These are phyloP conservation scores for Leucocoprinus birnbaumii DNA, from an alignment of 768 basidiomycete species.

Conservation along the genomic window DNA sequence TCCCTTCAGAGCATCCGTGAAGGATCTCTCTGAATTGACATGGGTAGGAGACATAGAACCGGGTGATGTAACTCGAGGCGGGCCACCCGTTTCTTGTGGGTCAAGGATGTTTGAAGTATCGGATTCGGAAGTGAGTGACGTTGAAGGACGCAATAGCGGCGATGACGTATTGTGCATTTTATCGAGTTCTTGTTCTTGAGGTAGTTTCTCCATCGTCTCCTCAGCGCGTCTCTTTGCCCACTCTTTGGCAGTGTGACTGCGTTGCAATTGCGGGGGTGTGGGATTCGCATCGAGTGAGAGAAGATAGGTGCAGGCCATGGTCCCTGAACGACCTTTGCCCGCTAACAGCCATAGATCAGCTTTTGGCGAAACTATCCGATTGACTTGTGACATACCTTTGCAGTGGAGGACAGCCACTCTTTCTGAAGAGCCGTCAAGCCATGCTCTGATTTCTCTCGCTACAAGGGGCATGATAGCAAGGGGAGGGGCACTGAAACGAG, in stretches of 20 bases:
- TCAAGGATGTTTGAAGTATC: neutral
- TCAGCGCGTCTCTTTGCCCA: slow-evolving; percentile 46
- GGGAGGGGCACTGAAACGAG: slow-evolving; percentile 61
- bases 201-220: slow-evolving; percentile 45
- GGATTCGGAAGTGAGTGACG: neutral
- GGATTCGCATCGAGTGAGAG: slow-evolving; percentile 53
- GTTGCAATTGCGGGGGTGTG: slow-evolving; percentile 42
- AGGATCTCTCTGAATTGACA: slow-evolving; percentile 25
- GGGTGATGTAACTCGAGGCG: neutral
- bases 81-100: neutral
- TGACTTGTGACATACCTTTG: no score
- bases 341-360: slow-evolving; percentile 41
- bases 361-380: no score
- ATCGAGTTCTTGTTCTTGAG: slow-evolving; percentile 31
- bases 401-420: slow-evolving; percentile 83
- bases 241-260: slow-evolving; percentile 45
- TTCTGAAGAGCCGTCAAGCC: slow-evolving; percentile 63
- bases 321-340: slow-evolving; percentile 84
- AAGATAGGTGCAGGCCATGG: slow-evolving; percentile 80
- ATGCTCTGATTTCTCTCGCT: slow-evolving; percentile 69
- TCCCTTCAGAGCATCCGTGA: slow-evolving; percentile 42
- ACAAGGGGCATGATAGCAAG: slow-evolving; percentile 70
- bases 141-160: slow-evolving; percentile 2
- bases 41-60: neutral
- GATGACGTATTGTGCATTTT: slow-evolving; percentile 14